phyloP scores from a whole-genome alignment of 1,284 basidiomycete genomes.

The Meripilus lineatus region DNA sequence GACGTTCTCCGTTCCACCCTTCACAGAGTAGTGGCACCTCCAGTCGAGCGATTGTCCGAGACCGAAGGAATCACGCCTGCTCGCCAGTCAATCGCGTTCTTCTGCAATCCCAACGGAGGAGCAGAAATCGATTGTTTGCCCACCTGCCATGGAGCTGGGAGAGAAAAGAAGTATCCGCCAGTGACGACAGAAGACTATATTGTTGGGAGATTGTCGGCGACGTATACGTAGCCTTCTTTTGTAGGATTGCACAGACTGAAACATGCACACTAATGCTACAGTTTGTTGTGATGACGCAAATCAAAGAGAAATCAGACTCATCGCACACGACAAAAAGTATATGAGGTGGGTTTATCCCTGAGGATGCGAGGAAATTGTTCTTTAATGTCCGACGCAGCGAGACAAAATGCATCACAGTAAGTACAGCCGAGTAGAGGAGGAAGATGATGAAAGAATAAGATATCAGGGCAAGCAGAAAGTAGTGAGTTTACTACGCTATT shows the following conservation, averaged over 20 bases:
- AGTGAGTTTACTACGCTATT: too few relatives aligned
- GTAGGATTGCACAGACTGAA: neutral
- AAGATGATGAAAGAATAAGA: too few relatives aligned
- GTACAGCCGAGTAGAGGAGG: too few relatives aligned
- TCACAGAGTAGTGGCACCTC: constrained; percentile 77
- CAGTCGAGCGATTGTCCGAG: constrained; percentile 42
- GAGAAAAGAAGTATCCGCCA: constrained; percentile 54
- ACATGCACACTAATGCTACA: neutral
- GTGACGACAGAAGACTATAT: constrained; percentile 77
- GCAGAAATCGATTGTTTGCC: constrained; percentile 71
- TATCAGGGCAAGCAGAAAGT: too few relatives aligned
- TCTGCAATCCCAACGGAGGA: constrained; percentile 79
- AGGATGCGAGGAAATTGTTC: too few relatives aligned
- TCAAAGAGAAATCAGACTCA: too few relatives aligned
- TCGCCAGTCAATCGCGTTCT: constrained; percentile 82
- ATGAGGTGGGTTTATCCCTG: too few relatives aligned
- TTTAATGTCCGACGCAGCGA: too few relatives aligned
- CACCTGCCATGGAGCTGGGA: constrained; percentile 48
- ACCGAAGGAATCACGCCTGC: constrained; percentile 53
- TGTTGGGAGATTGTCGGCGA: constrained; percentile 61
- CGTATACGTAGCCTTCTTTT: constrained; percentile 33
- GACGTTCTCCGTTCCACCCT: constrained; percentile 75
- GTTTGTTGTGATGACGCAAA: neutral
- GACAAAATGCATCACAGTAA: too few relatives aligned
- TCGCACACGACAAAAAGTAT: too few relatives aligned